Evolutionary conservation across 1,284 basidiomycete species (phyloP).

Genomic region (Cryptococcus deneoformans): DNA sequence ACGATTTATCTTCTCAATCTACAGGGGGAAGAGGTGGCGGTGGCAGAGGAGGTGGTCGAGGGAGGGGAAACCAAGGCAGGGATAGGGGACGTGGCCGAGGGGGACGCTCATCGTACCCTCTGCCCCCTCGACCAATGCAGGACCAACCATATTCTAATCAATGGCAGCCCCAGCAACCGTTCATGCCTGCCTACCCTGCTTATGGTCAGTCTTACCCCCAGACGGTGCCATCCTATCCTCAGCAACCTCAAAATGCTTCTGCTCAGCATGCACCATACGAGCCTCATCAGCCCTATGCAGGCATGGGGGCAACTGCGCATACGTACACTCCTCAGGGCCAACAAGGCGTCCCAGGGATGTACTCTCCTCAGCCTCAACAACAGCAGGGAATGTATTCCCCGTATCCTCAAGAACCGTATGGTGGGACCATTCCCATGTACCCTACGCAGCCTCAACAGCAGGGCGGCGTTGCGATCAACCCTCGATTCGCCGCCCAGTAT

Average conservation of each 20-base stretch:
- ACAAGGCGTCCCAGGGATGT: no score
- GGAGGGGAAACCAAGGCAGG: constrained; percentile 24
- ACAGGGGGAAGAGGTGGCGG: constrained; percentile 8
- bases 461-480: constrained; percentile 43
- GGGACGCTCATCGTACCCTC: constrained; percentile 7
- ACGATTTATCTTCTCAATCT: constrained; percentile 3
- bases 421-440: not conserved
- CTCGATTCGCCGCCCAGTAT: constrained; percentile 41
- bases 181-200: not conserved
- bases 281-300: constrained; percentile 1
- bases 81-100: constrained; percentile 27
- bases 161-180: not conserved
- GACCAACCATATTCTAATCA: not conserved
- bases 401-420: no score
- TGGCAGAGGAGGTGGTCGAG: constrained; percentile 21
- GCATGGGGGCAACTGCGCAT: not conserved
- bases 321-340: no score
- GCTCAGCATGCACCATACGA: constrained; percentile 3
- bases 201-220: not conserved
- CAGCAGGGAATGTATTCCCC: no score
- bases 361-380: no score
- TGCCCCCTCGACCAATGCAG: constrained; percentile 1
- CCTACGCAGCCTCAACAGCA: not conserved
- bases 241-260: not conserved
- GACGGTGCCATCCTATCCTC: not conserved